phyloP scores from a whole-genome alignment of 345 rosid genomes.

The Populus tremula region DNA sequence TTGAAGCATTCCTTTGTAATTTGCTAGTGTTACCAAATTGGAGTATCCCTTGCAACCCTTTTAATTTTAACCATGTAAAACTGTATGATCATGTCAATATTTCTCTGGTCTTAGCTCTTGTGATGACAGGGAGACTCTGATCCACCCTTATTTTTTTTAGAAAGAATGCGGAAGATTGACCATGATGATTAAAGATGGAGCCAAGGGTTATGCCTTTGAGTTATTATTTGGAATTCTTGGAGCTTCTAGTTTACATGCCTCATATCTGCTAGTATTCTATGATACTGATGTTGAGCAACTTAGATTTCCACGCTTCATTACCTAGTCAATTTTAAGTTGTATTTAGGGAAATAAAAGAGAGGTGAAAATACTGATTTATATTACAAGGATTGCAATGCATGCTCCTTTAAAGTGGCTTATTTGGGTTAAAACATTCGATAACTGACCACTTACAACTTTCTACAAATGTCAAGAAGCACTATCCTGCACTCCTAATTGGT shows the following conservation, averaged over 20 bases:
- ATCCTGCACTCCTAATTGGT: not conserved
- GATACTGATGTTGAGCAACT: not conserved
- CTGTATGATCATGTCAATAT: not conserved
- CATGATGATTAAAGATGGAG: not conserved
- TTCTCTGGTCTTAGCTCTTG: not conserved
- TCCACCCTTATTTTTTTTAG: not conserved
- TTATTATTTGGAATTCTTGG: not conserved
- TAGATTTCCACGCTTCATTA: not conserved
- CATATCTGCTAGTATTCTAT: not conserved
- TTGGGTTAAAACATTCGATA: not conserved
- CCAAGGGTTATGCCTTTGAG: not conserved
- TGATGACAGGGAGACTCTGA: not conserved
- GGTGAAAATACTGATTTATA: not conserved
- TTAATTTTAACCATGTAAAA: not conserved
- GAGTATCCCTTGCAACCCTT: not conserved
- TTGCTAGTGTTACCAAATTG: not conserved
- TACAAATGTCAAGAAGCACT: not conserved
- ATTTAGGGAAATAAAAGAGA: not conserved
- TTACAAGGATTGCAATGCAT: not conserved
- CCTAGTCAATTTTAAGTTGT: not conserved
- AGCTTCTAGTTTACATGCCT: not conserved
- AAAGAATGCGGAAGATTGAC: not conserved
- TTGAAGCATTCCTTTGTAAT: not conserved
- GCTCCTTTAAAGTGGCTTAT: conserved; percentile 1
- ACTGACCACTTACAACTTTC: not conserved